Conservation (phyloP, 2,329 filamentous ascomycete genomes). For the Pyrenochaeta sp. region DNA sequence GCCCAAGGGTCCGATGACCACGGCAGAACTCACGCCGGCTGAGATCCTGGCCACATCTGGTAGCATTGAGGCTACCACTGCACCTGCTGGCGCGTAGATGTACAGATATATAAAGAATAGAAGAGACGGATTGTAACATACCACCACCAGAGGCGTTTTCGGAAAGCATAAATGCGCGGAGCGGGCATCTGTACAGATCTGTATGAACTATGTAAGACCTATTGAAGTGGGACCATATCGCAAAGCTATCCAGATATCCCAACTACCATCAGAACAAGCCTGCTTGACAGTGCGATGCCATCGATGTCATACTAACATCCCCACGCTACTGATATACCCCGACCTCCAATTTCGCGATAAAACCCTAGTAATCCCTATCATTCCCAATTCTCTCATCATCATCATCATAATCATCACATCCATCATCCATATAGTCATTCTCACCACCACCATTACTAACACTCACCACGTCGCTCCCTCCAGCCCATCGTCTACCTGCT, state of each 20-base stretch:
- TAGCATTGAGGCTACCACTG: slow-evolving; percentile 17
- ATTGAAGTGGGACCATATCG: background rate
- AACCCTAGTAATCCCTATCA: background rate
- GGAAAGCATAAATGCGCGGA: background rate
- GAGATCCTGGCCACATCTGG: slow-evolving; percentile 16
- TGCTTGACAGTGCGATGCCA: too few relatives aligned
- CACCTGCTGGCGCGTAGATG: slow-evolving; percentile 12
- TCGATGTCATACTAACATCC: too few relatives aligned
- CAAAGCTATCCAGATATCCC: background rate
- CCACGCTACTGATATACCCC: too few relatives aligned
- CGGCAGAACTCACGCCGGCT: slow-evolving; percentile 28
- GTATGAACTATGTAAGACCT: slow-evolving; percentile 5
- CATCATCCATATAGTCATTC: background rate
- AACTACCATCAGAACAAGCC: background rate
- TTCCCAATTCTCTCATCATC: background rate
- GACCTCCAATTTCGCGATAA: background rate
- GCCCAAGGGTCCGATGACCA: slow-evolving; percentile 60
- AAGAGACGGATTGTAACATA: slow-evolving; percentile 16
- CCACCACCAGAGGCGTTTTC: slow-evolving; percentile 1
- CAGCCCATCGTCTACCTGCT: background rate
- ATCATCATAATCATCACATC: background rate
- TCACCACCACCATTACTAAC: background rate
- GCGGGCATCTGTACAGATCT: slow-evolving; percentile 1
- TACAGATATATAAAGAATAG: background rate
- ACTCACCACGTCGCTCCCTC: background rate